Conservation (phyloP, 768 basidiomycete species). For the Termitomyces sp. region DNA sequence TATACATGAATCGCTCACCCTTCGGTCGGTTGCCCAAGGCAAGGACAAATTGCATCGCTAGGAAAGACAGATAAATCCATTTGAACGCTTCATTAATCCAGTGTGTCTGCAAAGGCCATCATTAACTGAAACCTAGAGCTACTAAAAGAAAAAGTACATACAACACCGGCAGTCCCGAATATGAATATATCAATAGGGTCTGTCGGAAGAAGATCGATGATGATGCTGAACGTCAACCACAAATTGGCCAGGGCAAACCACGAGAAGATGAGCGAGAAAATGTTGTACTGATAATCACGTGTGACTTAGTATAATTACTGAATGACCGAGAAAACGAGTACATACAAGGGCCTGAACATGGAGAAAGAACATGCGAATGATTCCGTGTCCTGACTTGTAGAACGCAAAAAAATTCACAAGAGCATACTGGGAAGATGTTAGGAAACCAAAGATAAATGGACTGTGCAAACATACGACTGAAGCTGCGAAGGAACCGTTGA, state of each 20-base stretch:
- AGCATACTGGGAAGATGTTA: slow-evolving; percentile 55
- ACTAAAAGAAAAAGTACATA: slow-evolving; percentile 31
- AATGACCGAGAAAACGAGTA: slow-evolving; percentile 6
- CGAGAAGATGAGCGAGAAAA: slow-evolving; percentile 79
- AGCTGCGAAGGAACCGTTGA: slow-evolving; percentile 94
- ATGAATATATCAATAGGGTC: too few relatives aligned
- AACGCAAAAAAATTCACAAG: slow-evolving; percentile 90
- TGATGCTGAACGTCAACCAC: slow-evolving; percentile 95
- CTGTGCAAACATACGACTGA: slow-evolving; percentile 59
- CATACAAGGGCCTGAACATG: slow-evolving; percentile 87
- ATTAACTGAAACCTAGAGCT: not conserved
- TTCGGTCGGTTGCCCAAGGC: slow-evolving; percentile 80
- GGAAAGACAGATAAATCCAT: slow-evolving; percentile 84
- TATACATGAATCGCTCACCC: slow-evolving; percentile 74
- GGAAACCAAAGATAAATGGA: not conserved
- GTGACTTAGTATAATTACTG: not conserved
- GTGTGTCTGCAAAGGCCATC: slow-evolving; percentile 52
- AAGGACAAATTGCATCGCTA: slow-evolving; percentile 67
- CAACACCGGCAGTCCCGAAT: slow-evolving; percentile 68
- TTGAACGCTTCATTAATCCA: slow-evolving; percentile 81
- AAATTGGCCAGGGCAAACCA: slow-evolving; percentile 93
- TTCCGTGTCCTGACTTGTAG: slow-evolving; percentile 81
- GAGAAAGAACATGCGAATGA: slow-evolving; percentile 94
- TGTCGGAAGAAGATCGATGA: slow-evolving; percentile 77
- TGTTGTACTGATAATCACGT: slow-evolving; percentile 58